Percentiles rank a stretch among this genome's conserved stretches.
These are phyloP conservation scores for Sclerotiophoma versabilis DNA, from an alignment of 2,329 filamentous ascomycete species.

Conservation along the genomic window DNA sequence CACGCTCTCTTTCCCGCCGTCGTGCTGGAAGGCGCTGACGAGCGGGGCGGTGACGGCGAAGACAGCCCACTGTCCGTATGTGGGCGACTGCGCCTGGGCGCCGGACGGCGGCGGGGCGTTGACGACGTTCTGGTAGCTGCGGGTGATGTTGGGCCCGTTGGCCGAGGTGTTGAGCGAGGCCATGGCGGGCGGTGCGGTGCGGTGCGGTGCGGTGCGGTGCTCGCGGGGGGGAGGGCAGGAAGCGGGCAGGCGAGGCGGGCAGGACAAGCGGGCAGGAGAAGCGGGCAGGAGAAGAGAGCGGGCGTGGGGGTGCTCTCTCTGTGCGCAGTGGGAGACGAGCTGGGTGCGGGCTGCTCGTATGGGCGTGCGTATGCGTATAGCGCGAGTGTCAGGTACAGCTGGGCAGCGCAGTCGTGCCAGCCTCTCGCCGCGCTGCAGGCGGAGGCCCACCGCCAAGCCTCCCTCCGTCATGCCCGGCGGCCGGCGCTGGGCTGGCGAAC, in stretches of 20 bases:
- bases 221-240: neutral
- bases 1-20: conserved; percentile 88
- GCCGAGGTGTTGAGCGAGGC: conserved; percentile 65
- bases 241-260: neutral
- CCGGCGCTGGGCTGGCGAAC: neutral
- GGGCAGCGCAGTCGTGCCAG: conserved; percentile 12
- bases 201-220: conserved; percentile 9
- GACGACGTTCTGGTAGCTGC: conserved; percentile 70
- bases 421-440: conserved; percentile 18
- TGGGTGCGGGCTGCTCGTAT: conserved; percentile 7
- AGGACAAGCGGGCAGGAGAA: neutral
- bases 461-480: conserved; percentile 17
- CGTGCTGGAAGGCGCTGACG: conserved; percentile 87
- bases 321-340: conserved; percentile 2
- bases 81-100: conserved; percentile 71
- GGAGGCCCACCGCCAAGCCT: conserved; percentile 7
- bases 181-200: conserved; percentile 60
- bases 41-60: conserved; percentile 93
- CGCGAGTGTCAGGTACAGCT: conserved; percentile 2
- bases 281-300: conserved; percentile 1
- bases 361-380: conserved; percentile 3
- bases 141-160: conserved; percentile 62
- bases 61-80: conserved; percentile 90
- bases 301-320: conserved; percentile 4
- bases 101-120: conserved; percentile 65